These are phyloP conservation scores for Coniferiporia sulphurascens DNA, from an alignment of 1,284 basidiomycete species.

Conservation along the genomic window DNA sequence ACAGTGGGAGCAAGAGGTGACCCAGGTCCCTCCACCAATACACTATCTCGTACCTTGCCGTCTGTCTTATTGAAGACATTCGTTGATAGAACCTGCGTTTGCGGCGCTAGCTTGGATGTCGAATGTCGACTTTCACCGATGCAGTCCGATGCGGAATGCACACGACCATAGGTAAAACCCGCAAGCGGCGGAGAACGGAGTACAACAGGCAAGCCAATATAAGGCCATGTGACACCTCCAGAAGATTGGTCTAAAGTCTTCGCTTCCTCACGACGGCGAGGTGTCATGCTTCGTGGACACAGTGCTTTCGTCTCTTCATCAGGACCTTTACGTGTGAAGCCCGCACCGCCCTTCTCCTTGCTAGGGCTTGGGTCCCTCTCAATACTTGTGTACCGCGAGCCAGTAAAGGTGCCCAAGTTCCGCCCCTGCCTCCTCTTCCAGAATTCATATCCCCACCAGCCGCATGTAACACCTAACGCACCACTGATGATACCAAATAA, in stretches of 20 bases:
- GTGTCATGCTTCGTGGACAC: neutral
- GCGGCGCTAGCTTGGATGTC: neutral
- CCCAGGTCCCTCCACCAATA: neutral
- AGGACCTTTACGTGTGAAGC: neutral
- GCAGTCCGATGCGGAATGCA: neutral
- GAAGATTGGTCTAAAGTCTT: neutral
- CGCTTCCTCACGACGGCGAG: neutral
- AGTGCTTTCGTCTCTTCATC: neutral
- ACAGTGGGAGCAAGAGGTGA: conserved; percentile 13
- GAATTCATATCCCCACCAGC: conserved; percentile 11
- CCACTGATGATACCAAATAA: conserved; percentile 36
- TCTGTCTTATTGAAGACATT: neutral
- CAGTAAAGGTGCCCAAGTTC: neutral
- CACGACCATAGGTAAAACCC: neutral
- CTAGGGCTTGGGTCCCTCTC: neutral
- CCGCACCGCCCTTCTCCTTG: neutral
- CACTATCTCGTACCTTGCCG: neutral
- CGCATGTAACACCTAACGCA: conserved; percentile 27
- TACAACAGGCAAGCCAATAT: neutral
- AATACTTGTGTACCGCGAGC: conserved; percentile 7
- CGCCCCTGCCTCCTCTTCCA: conserved; percentile 2
- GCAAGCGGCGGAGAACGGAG: conserved; percentile 5
- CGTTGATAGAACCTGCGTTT: neutral
- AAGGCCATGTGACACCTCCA: neutral
- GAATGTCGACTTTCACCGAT: neutral